A percentile compares a stretch with the other conserved stretches of the same genome.
Evolutionary conservation across 225 moss, liverwort and hornwort species (phyloP).

Genomic region (Takakia lepidozioides): DNA sequence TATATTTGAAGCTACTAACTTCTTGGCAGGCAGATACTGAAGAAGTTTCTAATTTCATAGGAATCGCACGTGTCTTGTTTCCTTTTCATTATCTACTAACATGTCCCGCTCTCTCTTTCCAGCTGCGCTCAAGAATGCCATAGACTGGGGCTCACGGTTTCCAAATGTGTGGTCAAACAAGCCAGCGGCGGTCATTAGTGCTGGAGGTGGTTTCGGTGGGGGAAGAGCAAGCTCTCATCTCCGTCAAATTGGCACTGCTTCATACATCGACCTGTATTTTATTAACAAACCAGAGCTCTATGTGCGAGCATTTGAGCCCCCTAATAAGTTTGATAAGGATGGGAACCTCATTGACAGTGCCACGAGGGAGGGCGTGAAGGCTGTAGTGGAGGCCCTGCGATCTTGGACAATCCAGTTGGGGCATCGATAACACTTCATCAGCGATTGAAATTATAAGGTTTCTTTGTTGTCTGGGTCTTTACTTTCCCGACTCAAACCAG

Average conservation of each 20-base stretch:
- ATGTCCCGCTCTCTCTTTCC: background rate
- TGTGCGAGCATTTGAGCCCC: slow-evolving; percentile 15
- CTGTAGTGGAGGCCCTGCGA: slow-evolving; percentile 10
- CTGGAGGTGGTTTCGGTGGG: slow-evolving; percentile 22
- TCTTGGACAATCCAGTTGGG: slow-evolving; percentile 14
- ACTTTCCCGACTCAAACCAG: background rate
- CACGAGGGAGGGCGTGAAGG: slow-evolving; percentile 3
- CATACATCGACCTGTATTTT: slow-evolving; percentile 19
- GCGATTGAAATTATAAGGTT: background rate
- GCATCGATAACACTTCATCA: background rate
- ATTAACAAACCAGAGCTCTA: slow-evolving; percentile 24
- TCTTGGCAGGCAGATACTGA: no score
- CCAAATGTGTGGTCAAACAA: slow-evolving; percentile 23
- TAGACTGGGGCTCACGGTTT: slow-evolving; percentile 25
- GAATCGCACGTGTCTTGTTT: background rate
- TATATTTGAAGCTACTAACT: no score
- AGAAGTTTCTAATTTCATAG: background rate
- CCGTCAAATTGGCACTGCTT: slow-evolving; percentile 10
- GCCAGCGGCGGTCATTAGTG: slow-evolving; percentile 12
- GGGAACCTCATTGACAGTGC: slow-evolving; percentile 12
- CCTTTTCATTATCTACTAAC: background rate
- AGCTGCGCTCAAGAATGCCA: slow-evolving; percentile 17
- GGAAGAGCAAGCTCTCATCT: slow-evolving; percentile 15
- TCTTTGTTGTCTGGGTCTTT: background rate
- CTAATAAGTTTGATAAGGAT: slow-evolving; percentile 14